These are phyloP conservation scores for Colletotrichum liaoningense DNA, from an alignment of 2,329 filamentous ascomycete genomes.

Conservation along the genomic window DNA sequence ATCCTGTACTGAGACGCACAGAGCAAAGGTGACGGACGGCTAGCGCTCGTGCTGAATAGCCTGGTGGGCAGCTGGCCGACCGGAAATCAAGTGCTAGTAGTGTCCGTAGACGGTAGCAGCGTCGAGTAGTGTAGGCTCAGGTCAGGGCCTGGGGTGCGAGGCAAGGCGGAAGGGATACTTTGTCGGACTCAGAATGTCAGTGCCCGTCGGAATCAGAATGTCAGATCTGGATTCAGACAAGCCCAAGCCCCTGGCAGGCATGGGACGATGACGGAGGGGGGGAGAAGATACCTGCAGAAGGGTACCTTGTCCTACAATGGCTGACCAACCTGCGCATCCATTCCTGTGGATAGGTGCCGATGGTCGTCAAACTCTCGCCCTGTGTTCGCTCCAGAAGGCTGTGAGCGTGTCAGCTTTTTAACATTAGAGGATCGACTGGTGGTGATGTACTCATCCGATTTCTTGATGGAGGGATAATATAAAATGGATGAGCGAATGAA, in stretches of 20 bases:
- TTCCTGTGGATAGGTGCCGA: not conserved
- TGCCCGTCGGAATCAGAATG: slow-evolving; percentile 17
- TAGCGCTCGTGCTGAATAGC: not conserved
- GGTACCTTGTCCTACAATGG: not conserved
- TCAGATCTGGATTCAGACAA: slow-evolving; percentile 10
- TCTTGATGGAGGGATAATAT: not conserved
- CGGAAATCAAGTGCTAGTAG: not conserved
- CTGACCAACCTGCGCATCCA: not conserved
- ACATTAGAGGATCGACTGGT: not conserved
- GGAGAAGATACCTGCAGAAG: not conserved
- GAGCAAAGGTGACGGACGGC: not conserved
- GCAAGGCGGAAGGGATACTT: not conserved
- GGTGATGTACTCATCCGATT: not conserved
- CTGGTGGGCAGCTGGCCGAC: not conserved
- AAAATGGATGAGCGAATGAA: not conserved
- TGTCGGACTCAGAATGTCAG: slow-evolving; percentile 3
- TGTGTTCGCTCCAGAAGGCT: not conserved
- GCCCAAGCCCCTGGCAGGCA: not conserved
- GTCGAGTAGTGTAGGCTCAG: too few relatives aligned
- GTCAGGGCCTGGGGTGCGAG: not conserved
- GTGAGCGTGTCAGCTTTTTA: not conserved
- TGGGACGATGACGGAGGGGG: slow-evolving; percentile 26
- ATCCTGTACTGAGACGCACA: not conserved
- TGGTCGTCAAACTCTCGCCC: not conserved
- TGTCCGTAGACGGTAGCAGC: too few relatives aligned